Conservation (phyloP, 140 eudicot species). For the Anethum foeniculum region DNA sequence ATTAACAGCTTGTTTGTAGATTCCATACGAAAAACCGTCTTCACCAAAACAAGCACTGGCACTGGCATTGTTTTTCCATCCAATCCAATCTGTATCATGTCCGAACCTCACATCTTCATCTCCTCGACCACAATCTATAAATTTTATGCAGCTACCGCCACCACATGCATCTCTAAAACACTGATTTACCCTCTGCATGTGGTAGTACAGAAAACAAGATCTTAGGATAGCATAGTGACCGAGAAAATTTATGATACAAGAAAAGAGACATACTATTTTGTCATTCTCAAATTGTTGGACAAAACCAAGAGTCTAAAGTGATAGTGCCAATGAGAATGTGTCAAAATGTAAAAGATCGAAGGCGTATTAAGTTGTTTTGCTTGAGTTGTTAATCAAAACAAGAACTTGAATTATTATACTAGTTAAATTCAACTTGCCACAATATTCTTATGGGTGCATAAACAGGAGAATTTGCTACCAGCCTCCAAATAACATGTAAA, state of each 20-base stretch:
- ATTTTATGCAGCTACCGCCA: conserved; percentile 21
- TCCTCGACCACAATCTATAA: conserved; percentile 69
- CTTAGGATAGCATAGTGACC: neutral
- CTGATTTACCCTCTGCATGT: conserved; percentile 76
- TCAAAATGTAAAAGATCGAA: neutral
- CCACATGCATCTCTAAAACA: conserved; percentile 71
- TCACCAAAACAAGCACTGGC: conserved; percentile 46
- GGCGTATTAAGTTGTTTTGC: neutral
- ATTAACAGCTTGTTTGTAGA: conserved; percentile 49
- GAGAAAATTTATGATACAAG: neutral
- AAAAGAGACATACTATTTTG: neutral
- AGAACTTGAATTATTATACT: neutral
- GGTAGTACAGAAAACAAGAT: neutral
- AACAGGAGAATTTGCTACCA: neutral
- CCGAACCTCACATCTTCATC: neutral
- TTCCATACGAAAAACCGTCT: conserved; percentile 57
- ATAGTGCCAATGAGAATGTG: neutral
- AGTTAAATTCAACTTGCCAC: neutral
- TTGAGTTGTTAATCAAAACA: neutral
- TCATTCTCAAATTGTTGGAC: neutral
- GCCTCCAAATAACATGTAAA: neutral
- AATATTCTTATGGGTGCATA: neutral
- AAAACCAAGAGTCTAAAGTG: neutral
- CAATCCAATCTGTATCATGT: conserved; percentile 19
- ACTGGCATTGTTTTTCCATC: conserved; percentile 32